Conservation (phyloP, 208 protist species). For the Trypanosoma platydactyli region DNA sequence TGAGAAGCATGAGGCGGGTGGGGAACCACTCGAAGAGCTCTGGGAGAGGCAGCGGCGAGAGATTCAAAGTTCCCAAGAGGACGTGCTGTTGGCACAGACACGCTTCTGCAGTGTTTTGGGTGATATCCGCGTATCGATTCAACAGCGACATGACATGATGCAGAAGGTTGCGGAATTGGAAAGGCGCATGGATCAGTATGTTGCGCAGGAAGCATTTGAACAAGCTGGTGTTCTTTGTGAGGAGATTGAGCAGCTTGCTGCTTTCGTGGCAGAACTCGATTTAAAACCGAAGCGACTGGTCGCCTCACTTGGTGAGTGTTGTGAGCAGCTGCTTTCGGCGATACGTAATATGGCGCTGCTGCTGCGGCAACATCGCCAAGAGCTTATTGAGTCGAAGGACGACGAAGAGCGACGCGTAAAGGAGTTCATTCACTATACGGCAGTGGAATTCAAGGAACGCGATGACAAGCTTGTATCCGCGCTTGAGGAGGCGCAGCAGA, state of each 20-base stretch:
- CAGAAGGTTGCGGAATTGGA: constrained; percentile 18
- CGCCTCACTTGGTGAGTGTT: constrained; percentile 6
- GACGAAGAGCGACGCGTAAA: constrained; percentile 26
- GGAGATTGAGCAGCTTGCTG: constrained; percentile 9
- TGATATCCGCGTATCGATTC: constrained; percentile 13
- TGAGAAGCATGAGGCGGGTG: not conserved
- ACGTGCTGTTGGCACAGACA: constrained; percentile 18
- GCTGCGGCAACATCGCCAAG: constrained; percentile 19
- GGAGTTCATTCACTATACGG: constrained; percentile 24
- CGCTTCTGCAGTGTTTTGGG: constrained; percentile 18
- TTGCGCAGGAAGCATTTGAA: constrained; percentile 38
- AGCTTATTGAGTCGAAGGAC: constrained; percentile 24
- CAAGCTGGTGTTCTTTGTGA: constrained; percentile 29
- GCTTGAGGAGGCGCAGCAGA: constrained; percentile 19
- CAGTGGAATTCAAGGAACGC: too few species aligned
- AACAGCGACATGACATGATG: constrained; percentile 12
- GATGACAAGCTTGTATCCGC: constrained; percentile 20
- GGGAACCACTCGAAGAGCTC: not conserved
- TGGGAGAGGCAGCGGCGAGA: constrained; percentile 22
- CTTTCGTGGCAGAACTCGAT: constrained; percentile 19
- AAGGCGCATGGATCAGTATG: constrained; percentile 23
- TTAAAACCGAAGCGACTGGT: constrained; percentile 11
- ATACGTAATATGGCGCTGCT: constrained; percentile 13
- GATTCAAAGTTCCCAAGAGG: constrained; percentile 12
- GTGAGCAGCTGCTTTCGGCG: constrained; percentile 17